Base-by-base conservation (phyloP, 2,329 filamentous ascomycete species). In the Colletotrichum chlorophyti region DNA sequence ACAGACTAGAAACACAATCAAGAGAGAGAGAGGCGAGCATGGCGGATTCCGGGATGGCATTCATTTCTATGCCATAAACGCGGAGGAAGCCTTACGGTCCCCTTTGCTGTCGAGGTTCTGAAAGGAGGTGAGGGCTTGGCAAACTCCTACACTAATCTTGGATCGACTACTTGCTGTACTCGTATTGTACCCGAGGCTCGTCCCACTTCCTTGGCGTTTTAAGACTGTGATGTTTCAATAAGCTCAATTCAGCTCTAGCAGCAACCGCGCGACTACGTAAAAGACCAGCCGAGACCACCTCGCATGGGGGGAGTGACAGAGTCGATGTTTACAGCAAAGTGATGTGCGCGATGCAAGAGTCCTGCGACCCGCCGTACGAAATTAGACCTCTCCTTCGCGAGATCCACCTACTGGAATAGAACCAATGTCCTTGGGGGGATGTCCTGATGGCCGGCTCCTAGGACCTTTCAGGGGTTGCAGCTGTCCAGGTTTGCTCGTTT, bases 311-410 rank as follows among this genome's bases (percentile, higher is more conserved):
- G 27, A 31, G 21, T 15, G 23, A 15, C 29, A 45, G 9, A 32
- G 26, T 45, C 31, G 26, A 40, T 58, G 46, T 38, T 21, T 21
- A 32, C 48, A 53, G 41, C 47, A 21, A 29, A 26, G 21, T 32
- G 52, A 49, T 17, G 15, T 40, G 53, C 32, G 24, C 15, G 24
- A 46, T 32, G 38, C 34, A 52, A 17, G 26, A 21, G 53, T 58
- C 53, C 52, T 55, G 32, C 27, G 53, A 40, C 53, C 53, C 53
- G 31, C 38, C 47, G 19, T 11, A 24, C 47, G 53, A 58, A 40
- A 53, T 58, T 52, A 23, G 31, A 21, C 47, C 14, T 6, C 41
- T 45, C n/a, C n/a, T n/a, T n/a, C n/a, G n/a, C n/a, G n/a, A n/a
- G n/a, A n/a, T n/a, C n/a, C n/a, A n/a, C n/a, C n/a, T n/a, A n/a